These are phyloP conservation scores for Sclerotinia spermophila DNA, from an alignment of 2,329 filamentous ascomycete species.

Conservation along the genomic window DNA sequence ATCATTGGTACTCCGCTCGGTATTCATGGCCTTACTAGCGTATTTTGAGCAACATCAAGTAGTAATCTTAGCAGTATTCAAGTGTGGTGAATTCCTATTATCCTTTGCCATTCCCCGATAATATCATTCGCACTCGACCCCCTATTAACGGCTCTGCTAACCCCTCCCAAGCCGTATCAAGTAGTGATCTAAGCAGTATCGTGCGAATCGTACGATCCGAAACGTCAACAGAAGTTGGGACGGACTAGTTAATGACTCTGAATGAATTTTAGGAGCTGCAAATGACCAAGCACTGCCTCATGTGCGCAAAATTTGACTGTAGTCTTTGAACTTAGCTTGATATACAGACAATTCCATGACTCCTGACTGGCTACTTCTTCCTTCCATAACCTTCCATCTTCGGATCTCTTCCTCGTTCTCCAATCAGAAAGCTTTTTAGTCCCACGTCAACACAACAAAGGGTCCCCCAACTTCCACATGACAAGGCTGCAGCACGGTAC, in stretches of 20 bases:
- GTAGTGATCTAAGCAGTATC: conserved; percentile 5
- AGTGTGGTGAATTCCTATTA: not conserved
- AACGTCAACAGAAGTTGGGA: not conserved
- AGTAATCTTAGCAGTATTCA: not conserved
- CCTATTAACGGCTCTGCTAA: not conserved
- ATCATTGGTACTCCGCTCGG: not conserved
- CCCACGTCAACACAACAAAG: not conserved
- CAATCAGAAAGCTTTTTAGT: not conserved
- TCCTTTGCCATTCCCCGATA: not conserved
- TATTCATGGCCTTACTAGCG: not conserved
- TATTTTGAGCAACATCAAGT: not conserved
- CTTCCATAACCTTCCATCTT: not conserved
- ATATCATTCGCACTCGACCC: not conserved
- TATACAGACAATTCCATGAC: not conserved
- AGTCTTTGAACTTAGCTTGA: not conserved
- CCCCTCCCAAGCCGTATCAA: not conserved
- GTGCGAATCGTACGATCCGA: conserved; percentile 1
- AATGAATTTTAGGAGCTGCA: conserved; percentile 2
- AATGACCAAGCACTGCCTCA: not conserved
- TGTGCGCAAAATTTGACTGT: too few species aligned
- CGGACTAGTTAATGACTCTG: not conserved
- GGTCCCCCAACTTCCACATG: not conserved
- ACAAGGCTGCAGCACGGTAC: not conserved
- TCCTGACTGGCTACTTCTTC: not conserved
- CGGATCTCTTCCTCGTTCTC: not conserved